Evolutionary conservation across 2,329 filamentous ascomycete species (phyloP), one percentile per base, ranked within the genome.

Genomic region (Penicillium fuscoglaucum): DNA sequence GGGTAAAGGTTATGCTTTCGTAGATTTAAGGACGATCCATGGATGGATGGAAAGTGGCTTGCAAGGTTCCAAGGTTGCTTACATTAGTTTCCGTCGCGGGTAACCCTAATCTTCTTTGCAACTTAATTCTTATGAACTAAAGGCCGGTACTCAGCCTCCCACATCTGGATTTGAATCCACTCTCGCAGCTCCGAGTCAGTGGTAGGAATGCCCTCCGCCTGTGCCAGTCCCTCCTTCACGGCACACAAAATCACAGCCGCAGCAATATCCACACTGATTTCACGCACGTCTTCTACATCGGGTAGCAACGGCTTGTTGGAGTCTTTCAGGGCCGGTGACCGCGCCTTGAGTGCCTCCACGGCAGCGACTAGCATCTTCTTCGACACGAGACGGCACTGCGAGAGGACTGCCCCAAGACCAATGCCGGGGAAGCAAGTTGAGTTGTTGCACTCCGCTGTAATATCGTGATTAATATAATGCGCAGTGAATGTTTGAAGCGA

Each of bases 401-500:
- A 87, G 1, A 96, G 83, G 0, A 96, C 84, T 8, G 84, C 84
- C 12, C 91, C 92, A 1, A 96, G 86, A 0, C 91, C 91, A 58
- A 96, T 93, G 0, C 91, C 91, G 0, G 91, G 91, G 73, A 96
- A 96, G 17, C 89, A 89, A 35, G 90, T 90, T 0, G 87, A 89
- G 76, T 96, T 96, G 77, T 96, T 96, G 77, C 92, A 96, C 74
- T 96, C 91, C 26, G 90, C 90, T 69, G 61, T 74, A 72, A 58
- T 17, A 19, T 13, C 6, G 29, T 37, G 15, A 8, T 24, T 29
- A 35, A 21, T 24, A 26, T 26, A 28, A 26, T 31, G 19, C 44
- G 35, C 21, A 49, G 29, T 21, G 19, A 21, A 40, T 21, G 9
- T 37, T 12, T 19, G 9, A 6, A 24, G 2, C 1, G 24, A 17